Conservation (phyloP, 225 moss, liverwort and hornwort genomes). For the Climacium dendroides region DNA sequence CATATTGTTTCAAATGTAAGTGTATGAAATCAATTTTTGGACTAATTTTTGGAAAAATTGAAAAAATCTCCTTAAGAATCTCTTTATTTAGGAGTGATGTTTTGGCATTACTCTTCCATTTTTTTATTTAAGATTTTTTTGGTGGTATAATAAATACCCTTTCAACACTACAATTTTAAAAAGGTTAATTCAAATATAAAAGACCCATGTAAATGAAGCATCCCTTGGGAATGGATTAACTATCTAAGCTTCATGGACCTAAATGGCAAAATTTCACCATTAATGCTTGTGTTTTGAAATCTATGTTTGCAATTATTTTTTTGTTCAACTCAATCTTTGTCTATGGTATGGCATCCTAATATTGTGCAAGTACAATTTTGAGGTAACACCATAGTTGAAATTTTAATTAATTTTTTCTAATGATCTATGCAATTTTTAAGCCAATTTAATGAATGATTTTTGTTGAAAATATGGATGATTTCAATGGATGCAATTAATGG, state of each 20-base stretch:
- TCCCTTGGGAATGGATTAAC: fast-evolving
- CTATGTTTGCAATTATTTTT: neutral
- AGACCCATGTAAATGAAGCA: neutral
- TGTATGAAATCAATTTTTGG: neutral
- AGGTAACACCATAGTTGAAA: neutral
- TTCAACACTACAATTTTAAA: neutral
- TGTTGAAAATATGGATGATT: neutral
- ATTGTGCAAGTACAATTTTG: neutral
- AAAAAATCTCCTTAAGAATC: neutral
- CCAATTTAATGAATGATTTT: neutral
- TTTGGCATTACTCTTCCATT: neutral
- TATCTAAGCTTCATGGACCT: fast-evolving
- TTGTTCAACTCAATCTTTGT: fast-evolving
- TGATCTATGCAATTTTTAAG: neutral
- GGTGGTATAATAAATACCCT: neutral
- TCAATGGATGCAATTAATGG: neutral
- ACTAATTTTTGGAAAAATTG: neutral
- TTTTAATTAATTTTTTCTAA: neutral
- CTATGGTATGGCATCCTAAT: neutral
- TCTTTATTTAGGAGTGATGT: neutral
- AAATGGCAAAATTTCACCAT: neutral
- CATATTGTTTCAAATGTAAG: no score
- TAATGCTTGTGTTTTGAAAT: neutral
- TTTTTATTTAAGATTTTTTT: neutral
- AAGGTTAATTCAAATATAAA: fast-evolving